phyloP scores from a whole-genome alignment of 2,329 filamentous ascomycete genomes.

The Zasmidium angulare region DNA sequence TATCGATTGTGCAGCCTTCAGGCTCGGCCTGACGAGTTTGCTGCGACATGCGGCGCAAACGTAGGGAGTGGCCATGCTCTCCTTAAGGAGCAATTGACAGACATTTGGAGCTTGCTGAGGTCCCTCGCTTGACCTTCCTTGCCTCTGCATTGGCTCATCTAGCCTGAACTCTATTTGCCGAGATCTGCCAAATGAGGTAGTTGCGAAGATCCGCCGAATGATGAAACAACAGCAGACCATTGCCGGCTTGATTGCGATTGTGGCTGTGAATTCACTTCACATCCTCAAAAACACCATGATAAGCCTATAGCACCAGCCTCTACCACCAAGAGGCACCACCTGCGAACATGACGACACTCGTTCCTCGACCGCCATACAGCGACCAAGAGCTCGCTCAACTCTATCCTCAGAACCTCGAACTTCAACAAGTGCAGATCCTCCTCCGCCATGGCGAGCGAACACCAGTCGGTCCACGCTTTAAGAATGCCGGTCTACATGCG shows the following conservation, averaged over 20 bases:
- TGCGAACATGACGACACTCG: constrained; percentile 71
- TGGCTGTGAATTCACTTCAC: not conserved
- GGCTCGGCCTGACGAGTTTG: not conserved
- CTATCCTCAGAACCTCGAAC: constrained; percentile 76
- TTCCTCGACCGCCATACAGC: constrained; percentile 73
- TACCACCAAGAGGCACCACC: constrained; percentile 1
- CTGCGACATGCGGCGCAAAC: constrained; percentile 9
- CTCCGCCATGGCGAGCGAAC: constrained; percentile 62
- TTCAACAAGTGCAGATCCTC: constrained; percentile 88
- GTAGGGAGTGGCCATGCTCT: constrained; percentile 3
- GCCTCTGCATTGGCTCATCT: not conserved
- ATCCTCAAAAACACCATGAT: constrained; percentile 5
- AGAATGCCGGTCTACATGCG: constrained; percentile 54
- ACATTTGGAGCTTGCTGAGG: not conserved
- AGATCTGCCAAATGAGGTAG: not conserved
- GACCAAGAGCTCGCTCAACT: constrained; percentile 75
- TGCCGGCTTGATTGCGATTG: not conserved
- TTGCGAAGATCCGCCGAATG: not conserved
- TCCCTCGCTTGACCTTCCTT: not conserved
- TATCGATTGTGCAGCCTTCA: not conserved
- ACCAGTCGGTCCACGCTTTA: constrained; percentile 83
- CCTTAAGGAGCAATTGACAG: not conserved
- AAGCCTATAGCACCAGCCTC: constrained; percentile 4
- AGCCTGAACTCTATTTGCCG: not conserved
- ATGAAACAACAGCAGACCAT: too few relatives aligned